These are phyloP conservation scores for Nemania sp. DNA, from an alignment of 2,329 filamentous ascomycete species.

Conservation along the genomic window DNA sequence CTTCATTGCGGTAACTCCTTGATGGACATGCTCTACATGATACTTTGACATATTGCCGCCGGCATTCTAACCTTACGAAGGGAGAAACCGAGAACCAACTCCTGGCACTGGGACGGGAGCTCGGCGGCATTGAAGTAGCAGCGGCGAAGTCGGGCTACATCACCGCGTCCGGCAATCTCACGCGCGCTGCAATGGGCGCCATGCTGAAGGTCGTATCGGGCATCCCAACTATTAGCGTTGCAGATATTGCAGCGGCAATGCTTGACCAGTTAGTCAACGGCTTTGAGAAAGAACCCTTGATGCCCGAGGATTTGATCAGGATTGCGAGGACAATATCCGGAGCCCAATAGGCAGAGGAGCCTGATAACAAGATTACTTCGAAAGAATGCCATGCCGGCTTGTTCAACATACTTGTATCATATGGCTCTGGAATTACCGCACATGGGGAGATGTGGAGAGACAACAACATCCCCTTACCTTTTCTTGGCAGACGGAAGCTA, in stretches of 20 bases:
- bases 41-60: neutral
- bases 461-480: neutral
- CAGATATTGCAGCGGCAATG: constrained; percentile 47
- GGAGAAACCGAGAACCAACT: constrained; percentile 51
- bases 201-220: constrained; percentile 31
- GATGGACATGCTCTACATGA: neutral
- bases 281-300: constrained; percentile 50
- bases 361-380: neutral
- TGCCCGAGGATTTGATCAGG: constrained; percentile 46
- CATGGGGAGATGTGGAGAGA: neutral
- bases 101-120: constrained; percentile 44
- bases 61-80: constrained; percentile 35
- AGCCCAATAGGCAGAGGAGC: neutral
- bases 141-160: constrained; percentile 51
- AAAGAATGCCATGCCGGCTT: neutral
- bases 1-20: neutral
- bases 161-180: constrained; percentile 33
- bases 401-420: neutral
- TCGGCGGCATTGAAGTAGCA: constrained; percentile 45
- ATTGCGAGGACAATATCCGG: constrained; percentile 11
- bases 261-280: constrained; percentile 50
- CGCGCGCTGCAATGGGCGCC: constrained; percentile 28
- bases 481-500: constrained; percentile 10
- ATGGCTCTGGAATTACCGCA: too few relatives aligned
- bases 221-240: constrained; percentile 42